Conservation (phyloP, 2,329 filamentous ascomycete genomes). For the Arthrobotrys pseudoclavata region DNA sequence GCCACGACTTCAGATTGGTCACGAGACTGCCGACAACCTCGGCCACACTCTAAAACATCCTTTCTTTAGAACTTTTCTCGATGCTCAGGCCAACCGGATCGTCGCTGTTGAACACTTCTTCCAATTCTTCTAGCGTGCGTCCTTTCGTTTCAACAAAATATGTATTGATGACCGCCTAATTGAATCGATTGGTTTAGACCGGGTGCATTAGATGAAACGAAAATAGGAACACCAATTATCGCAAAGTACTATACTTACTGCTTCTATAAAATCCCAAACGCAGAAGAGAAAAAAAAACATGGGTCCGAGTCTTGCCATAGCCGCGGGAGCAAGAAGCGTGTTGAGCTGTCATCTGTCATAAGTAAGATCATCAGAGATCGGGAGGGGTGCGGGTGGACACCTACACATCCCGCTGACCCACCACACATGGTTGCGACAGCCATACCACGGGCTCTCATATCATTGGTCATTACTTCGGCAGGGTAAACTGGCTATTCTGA, state of each 20-base stretch:
- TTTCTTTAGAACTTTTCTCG: conserved; percentile 46
- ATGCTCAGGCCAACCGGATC: conserved; percentile 60
- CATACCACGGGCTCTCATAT: conserved; percentile 67
- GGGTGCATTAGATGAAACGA: not conserved
- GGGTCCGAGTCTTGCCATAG: conserved; percentile 66
- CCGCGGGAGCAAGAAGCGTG: conserved; percentile 62
- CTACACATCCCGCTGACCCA: conserved; percentile 66
- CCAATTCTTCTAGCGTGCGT: conserved; percentile 62
- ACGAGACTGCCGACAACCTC: not conserved
- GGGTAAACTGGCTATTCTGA: conserved; percentile 64
- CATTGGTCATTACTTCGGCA: conserved; percentile 66
- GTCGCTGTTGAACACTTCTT: conserved; percentile 63
- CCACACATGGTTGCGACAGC: conserved; percentile 65
- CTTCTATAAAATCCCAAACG: conserved; percentile 69
- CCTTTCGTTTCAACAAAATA: conserved; percentile 62
- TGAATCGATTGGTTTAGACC: conserved; percentile 3
- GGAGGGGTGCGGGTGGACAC: conserved; percentile 53
- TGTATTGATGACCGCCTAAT: conserved; percentile 48
- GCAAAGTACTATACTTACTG: conserved; percentile 64
- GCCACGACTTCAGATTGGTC: not conserved
- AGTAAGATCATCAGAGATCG: conserved; percentile 8
- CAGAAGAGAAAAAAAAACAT: conserved; percentile 69
- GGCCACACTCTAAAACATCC: conserved; percentile 29
- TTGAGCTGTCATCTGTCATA: conserved; percentile 62
- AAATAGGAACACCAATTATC: not conserved